Conservation (phyloP, 2,329 filamentous ascomycete species). For the Didymellaceae sp. region DNA sequence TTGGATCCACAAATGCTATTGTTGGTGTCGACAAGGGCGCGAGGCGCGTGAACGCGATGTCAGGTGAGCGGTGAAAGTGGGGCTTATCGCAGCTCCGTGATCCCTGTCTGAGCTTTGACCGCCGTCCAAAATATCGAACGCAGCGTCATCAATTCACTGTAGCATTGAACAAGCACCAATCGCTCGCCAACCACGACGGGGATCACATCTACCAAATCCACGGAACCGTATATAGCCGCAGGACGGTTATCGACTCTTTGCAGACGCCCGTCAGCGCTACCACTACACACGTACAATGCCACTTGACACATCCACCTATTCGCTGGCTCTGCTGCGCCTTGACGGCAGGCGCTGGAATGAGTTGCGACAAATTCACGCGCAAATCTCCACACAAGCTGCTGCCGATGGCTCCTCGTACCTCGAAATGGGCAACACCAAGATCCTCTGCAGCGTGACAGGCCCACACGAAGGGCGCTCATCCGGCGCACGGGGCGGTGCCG, state of each 20-base stretch:
- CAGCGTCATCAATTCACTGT: slow-evolving; percentile 10
- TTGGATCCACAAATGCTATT: too few relatives aligned
- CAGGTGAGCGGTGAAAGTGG: slow-evolving; percentile 32
- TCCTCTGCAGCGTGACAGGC: slow-evolving; percentile 90
- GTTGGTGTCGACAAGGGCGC: background rate
- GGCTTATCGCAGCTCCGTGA: slow-evolving; percentile 16
- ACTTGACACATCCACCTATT: slow-evolving; percentile 92
- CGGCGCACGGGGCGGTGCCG: slow-evolving; percentile 55
- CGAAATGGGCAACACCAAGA: slow-evolving; percentile 96
- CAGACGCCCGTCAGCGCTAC: too few relatives aligned
- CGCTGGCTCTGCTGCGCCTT: slow-evolving; percentile 72
- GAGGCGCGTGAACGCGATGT: slow-evolving; percentile 30
- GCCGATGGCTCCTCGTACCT: slow-evolving; percentile 93
- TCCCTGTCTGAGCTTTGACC: slow-evolving; percentile 25
- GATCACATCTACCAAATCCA: too few relatives aligned
- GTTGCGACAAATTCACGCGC: slow-evolving; percentile 83
- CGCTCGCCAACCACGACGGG: too few relatives aligned
- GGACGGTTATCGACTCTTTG: too few relatives aligned
- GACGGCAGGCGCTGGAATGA: slow-evolving; percentile 95
- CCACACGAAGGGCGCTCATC: slow-evolving; percentile 72
- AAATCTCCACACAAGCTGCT: slow-evolving; percentile 89
- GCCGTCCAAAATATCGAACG: slow-evolving; percentile 17
- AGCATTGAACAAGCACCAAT: background rate
- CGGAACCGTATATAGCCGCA: too few relatives aligned
- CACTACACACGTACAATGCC: slow-evolving; percentile 67